A percentile compares a stretch with the other conserved stretches of the same genome.
Evolutionary conservation across 2,329 filamentous ascomycete species (phyloP).

Genomic region (Pestalotiopsis sp.): DNA sequence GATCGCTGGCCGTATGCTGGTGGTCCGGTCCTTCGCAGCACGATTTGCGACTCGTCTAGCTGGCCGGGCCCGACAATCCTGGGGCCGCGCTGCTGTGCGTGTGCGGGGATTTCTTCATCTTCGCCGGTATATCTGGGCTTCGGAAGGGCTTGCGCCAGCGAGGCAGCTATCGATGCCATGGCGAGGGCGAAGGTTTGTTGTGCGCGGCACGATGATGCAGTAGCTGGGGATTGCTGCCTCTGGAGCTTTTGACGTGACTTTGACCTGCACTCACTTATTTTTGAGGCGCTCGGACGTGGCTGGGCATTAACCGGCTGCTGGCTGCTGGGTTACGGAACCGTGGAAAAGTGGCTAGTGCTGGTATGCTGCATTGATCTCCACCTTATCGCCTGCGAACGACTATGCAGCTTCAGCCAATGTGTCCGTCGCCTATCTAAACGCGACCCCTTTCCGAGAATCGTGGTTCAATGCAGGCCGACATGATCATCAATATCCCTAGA

Average conservation of each 20-base stretch:
- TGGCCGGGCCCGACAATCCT: conserved; percentile 80
- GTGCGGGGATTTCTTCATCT: conserved; percentile 76
- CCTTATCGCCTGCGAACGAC: background rate
- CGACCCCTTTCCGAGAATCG: background rate
- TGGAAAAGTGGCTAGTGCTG: background rate
- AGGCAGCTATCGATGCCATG: conserved; percentile 71
- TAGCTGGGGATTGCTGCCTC: background rate
- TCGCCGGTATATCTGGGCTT: conserved; percentile 91
- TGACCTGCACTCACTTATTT: conserved; percentile 5
- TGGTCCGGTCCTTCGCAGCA: conserved; percentile 78
- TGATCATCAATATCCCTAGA: too few species aligned
- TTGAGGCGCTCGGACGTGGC: conserved; percentile 3
- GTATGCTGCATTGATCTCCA: background rate
- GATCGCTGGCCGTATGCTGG: conserved; percentile 85
- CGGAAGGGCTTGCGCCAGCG: conserved; percentile 79
- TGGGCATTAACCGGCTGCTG: background rate
- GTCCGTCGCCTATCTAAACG: background rate
- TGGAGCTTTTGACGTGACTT: conserved; percentile 9
- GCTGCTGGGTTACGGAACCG: background rate
- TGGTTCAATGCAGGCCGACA: background rate
- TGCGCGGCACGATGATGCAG: background rate
- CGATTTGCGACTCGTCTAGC: conserved; percentile 83
- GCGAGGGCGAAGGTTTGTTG: background rate
- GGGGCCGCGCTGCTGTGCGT: conserved; percentile 76
- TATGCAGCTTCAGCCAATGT: background rate